A percentile compares a stretch with the other conserved stretches of the same genome.
phyloP scores from a whole-genome alignment of 306 rosid species.

The Abrus precatorius region DNA sequence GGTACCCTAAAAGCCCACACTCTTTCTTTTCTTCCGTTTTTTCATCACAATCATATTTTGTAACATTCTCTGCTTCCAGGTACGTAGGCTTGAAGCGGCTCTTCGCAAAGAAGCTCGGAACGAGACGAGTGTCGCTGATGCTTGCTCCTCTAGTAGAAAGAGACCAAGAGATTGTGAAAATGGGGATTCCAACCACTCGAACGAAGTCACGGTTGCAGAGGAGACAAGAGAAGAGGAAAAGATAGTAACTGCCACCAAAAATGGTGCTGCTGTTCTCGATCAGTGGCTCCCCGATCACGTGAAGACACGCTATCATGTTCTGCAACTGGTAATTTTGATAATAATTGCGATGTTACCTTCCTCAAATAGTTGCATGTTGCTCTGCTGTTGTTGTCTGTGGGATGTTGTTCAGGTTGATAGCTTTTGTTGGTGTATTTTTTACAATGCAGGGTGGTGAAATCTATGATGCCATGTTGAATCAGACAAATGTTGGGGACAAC shows the following conservation, averaged over 20 bases:
- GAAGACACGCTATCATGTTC: slow-evolving; percentile 80
- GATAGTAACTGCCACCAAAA: slow-evolving; percentile 82
- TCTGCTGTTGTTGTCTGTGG: not conserved
- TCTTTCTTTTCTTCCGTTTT: no score
- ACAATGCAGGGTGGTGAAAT: slow-evolving; percentile 75
- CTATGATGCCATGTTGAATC: slow-evolving; percentile 93
- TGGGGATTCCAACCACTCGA: slow-evolving; percentile 42
- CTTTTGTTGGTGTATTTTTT: slow-evolving; percentile 28
- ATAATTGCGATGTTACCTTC: not conserved
- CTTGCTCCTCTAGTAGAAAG: slow-evolving; percentile 49
- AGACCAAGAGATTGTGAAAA: slow-evolving; percentile 56
- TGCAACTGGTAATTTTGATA: slow-evolving; percentile 68
- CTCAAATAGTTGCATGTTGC: not conserved
- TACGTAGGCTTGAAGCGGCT: slow-evolving; percentile 71
- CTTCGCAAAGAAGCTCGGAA: slow-evolving; percentile 56
- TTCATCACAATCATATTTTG: not conserved
- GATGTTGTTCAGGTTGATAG: slow-evolving; percentile 5
- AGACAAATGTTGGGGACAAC: slow-evolving; percentile 82
- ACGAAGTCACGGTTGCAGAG: slow-evolving; percentile 47
- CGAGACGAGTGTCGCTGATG: slow-evolving; percentile 20
- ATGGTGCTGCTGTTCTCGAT: slow-evolving; percentile 89
- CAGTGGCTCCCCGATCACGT: slow-evolving; percentile 86
- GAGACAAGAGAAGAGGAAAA: slow-evolving; percentile 61
- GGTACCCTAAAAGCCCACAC: slow-evolving; percentile 41
- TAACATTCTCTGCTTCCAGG: slow-evolving; percentile 46